Evolutionary conservation across 805 yeast species (phyloP).

Genomic region (Pichia manshurica): DNA sequence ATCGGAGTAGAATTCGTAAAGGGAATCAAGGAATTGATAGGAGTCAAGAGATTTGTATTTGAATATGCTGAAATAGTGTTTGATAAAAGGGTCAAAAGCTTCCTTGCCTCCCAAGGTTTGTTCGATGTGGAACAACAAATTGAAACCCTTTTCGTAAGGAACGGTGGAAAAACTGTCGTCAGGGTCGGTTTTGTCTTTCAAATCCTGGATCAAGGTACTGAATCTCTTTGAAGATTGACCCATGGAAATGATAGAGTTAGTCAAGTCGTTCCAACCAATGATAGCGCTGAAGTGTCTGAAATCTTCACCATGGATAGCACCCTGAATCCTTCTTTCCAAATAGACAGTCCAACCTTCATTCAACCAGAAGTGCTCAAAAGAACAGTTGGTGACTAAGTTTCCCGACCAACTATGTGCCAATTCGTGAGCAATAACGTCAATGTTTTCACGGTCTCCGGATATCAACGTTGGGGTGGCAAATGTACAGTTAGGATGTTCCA

Average conservation of each 20-base stretch:
- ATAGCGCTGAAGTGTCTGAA: conserved; percentile 76
- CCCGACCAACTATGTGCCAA: conserved; percentile 93
- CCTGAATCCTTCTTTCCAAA: conserved; percentile 77
- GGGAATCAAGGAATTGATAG: conserved; percentile 68
- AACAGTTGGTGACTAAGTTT: conserved; percentile 80
- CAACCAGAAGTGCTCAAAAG: conserved; percentile 93
- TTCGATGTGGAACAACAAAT: conserved; percentile 71
- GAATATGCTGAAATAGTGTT: conserved; percentile 66
- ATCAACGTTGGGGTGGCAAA: conserved; percentile 87
- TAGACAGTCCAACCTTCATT: conserved; percentile 97
- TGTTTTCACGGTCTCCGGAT: conserved; percentile 78
- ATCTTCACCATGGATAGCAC: conserved; percentile 70
- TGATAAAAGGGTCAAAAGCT: conserved; percentile 73
- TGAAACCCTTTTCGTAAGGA: conserved; percentile 89
- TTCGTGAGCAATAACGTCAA: conserved; percentile 89
- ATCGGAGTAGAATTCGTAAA: conserved; percentile 52
- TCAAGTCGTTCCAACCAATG: conserved; percentile 84
- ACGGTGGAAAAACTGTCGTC: conserved; percentile 85
- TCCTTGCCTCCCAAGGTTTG: conserved; percentile 64
- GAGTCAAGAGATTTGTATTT: conserved; percentile 72
- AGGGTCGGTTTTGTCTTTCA: conserved; percentile 69
- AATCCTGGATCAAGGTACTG: conserved; percentile 62
- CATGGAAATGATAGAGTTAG: conserved; percentile 60
- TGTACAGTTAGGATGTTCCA: conserved; percentile 91
- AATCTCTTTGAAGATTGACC: conserved; percentile 46